A percentile compares a stretch with the other conserved stretches of the same genome.
Conservation (phyloP, 805 yeast genomes). For the baker's yeast (Saccharomyces cerevisiae) region DNA sequence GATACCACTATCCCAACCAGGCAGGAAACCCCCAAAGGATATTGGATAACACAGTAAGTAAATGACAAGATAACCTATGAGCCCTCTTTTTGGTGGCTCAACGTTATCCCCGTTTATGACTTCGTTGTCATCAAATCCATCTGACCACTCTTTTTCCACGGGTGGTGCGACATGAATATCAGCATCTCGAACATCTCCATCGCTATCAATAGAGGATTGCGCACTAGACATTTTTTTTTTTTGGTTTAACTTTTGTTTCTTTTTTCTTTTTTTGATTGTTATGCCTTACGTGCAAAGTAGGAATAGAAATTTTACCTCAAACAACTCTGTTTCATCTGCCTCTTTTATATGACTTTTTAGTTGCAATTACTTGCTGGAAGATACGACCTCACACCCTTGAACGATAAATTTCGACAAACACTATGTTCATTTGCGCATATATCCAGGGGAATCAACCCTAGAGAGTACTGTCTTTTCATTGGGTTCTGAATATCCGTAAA, state of each 20-base stretch:
- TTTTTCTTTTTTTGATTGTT: not conserved
- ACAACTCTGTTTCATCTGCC: not conserved
- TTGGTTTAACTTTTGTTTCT: not conserved
- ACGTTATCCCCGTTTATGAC: not conserved
- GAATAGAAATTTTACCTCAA: too few relatives aligned
- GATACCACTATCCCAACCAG: conserved; percentile 65
- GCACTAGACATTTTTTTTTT: not conserved
- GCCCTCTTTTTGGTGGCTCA: not conserved
- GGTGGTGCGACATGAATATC: not conserved
- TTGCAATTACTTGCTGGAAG: not conserved
- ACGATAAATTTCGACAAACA: not conserved
- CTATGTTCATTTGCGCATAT: not conserved
- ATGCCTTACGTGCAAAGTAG: too few relatives aligned
- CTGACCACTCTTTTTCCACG: not conserved
- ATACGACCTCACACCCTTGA: not conserved
- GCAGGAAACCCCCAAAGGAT: conserved; percentile 58
- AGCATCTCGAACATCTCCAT: not conserved
- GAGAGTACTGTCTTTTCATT: not conserved
- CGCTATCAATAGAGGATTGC: not conserved
- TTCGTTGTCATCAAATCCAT: not conserved
- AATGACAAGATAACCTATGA: conserved; percentile 2
- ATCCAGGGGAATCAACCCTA: not conserved
- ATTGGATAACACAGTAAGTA: conserved; percentile 32
- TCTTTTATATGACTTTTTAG: not conserved
- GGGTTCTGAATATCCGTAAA: not conserved